phyloP scores from a whole-genome alignment of 495 filamentous ascomycete genomes.

The Penicillium salamii region DNA sequence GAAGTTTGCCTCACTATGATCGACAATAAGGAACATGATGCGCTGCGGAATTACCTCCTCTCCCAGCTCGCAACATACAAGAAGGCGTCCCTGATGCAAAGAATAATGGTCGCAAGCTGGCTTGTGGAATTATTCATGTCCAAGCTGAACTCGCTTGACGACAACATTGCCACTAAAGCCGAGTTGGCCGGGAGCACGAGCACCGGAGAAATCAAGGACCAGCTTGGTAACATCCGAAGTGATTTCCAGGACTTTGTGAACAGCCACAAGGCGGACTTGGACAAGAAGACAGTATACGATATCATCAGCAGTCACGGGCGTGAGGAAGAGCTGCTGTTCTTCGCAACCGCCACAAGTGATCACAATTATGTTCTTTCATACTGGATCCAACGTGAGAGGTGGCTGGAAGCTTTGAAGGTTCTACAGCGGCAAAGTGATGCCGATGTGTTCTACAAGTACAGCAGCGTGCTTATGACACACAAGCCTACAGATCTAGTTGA shows the following conservation, averaged over 20 bases:
- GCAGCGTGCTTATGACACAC: constrained; percentile 92
- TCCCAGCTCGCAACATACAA: constrained; percentile 81
- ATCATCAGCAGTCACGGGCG: constrained; percentile 93
- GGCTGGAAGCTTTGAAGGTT: constrained; percentile 83
- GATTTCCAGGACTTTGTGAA: constrained; percentile 88
- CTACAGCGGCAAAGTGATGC: constrained; percentile 87
- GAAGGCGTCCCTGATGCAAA: constrained; percentile 83
- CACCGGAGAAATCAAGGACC: constrained; percentile 64
- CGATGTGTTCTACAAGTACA: constrained; percentile 93
- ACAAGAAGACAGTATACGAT: constrained; percentile 89
- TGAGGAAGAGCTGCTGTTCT: constrained; percentile 87
- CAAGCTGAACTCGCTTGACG: constrained; percentile 90
- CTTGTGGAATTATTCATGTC: constrained; percentile 96
- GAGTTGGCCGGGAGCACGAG: constrained; percentile 72
- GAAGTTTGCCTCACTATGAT: constrained; percentile 90
- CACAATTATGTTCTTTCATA: constrained; percentile 93
- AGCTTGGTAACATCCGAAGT: constrained; percentile 62
- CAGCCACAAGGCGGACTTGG: constrained; percentile 80
- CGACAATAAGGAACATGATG: constrained; percentile 85
- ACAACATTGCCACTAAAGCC: constrained; percentile 86
- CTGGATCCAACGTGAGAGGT: constrained; percentile 95
- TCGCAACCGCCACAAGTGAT: constrained; percentile 82
- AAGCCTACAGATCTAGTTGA: constrained; percentile 80
- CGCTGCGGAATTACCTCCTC: constrained; percentile 82
- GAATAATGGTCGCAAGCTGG: constrained; percentile 94